These are phyloP conservation scores for Pulicaria dysenterica DNA, from an alignment of 129 eudicot species.

Conservation along the genomic window DNA sequence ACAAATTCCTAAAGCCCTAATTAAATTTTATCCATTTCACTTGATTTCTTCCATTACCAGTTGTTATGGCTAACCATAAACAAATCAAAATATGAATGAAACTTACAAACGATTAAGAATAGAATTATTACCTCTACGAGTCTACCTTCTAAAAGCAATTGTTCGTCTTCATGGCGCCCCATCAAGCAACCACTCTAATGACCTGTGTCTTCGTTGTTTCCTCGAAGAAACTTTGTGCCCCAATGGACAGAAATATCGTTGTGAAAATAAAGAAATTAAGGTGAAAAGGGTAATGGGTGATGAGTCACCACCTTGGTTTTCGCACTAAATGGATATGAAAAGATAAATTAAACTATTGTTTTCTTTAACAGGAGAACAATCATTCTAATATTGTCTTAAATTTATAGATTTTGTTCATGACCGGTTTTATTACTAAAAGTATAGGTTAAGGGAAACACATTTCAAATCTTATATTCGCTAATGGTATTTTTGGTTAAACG, in stretches of 20 bases:
- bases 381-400: too few relatives aligned
- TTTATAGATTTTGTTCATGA: too few relatives aligned
- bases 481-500: too few relatives aligned
- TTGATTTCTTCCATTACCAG: too few relatives aligned
- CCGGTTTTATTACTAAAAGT: too few relatives aligned
- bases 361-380: too few relatives aligned
- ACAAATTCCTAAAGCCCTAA: too few relatives aligned
- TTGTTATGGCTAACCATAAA: background rate
- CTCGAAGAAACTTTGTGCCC: background rate
- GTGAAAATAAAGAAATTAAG: background rate
- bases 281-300: background rate
- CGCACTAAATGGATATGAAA: conserved; percentile 24
- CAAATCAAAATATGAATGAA: background rate
- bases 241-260: background rate
- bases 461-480: too few relatives aligned
- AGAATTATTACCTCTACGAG: conserved; percentile 39
- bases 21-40: too few relatives aligned
- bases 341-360: conserved; percentile 10
- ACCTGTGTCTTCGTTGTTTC: background rate
- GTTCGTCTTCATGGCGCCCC: conserved; percentile 62
- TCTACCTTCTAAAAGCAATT: conserved; percentile 59
- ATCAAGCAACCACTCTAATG: conserved; percentile 26
- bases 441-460: too few relatives aligned
- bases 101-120: background rate
- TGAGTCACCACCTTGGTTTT: conserved; percentile 28